Conservation (phyloP, 2,329 filamentous ascomycete species). For the Calonectria pseudoturangicola region DNA sequence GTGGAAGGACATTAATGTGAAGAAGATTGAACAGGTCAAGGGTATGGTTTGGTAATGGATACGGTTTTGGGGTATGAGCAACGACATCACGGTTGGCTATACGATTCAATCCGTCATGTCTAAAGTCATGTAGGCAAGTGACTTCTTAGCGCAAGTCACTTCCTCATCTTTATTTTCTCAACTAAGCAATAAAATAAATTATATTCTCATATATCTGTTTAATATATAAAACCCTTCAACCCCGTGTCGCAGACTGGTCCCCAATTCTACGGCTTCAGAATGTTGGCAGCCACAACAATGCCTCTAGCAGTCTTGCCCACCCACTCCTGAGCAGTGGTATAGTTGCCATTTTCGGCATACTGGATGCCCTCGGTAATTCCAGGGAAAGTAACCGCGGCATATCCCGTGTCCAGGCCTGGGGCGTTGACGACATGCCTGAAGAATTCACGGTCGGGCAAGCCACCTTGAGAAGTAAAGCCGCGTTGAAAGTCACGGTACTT, state of each 20-base stretch:
- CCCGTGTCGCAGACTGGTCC: background rate
- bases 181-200: slow-evolving; percentile 5
- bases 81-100: background rate
- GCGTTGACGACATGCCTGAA: slow-evolving; percentile 69
- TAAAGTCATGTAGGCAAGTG: background rate
- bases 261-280: slow-evolving; percentile 54
- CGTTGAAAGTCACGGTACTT: slow-evolving; percentile 70
- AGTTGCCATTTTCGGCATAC: slow-evolving; percentile 61
- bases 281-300: slow-evolving; percentile 59
- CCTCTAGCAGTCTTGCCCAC: slow-evolving; percentile 60
- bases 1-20: slow-evolving; percentile 65
- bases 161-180: slow-evolving; percentile 13
- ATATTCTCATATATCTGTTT: slow-evolving; percentile 10
- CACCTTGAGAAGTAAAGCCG: slow-evolving; percentile 68
- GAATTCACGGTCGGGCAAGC: slow-evolving; percentile 66
- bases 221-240: background rate
- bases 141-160: background rate
- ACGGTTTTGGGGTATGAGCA: background rate
- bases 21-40: slow-evolving; percentile 59
- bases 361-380: slow-evolving; percentile 81
- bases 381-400: slow-evolving; percentile 65
- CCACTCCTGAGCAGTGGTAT: slow-evolving; percentile 59
- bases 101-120: slow-evolving; percentile 4
- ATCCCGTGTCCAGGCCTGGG: slow-evolving; percentile 68
- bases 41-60: slow-evolving; percentile 43